Evolutionary conservation across 805 yeast genomes (phyloP).

Genomic region (Wickerhamomyces rabaulensis): DNA sequence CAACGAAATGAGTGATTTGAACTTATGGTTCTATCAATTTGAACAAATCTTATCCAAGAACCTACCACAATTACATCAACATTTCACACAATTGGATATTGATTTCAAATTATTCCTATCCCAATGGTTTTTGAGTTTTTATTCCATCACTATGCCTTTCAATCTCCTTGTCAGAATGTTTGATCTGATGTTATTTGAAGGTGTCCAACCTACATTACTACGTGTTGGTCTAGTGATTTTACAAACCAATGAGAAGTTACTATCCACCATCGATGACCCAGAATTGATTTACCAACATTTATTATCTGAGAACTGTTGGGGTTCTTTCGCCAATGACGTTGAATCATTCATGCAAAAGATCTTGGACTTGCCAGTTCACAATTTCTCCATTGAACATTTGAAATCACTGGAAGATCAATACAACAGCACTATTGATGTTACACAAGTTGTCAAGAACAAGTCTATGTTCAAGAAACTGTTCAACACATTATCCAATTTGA

Average conservation of each 20-base stretch:
- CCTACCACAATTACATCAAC: slow-evolving; percentile 37
- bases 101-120: slow-evolving; percentile 46
- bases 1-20: slow-evolving; percentile 50
- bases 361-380: slow-evolving; percentile 10
- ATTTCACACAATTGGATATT: slow-evolving; percentile 33
- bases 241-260: slow-evolving; percentile 37
- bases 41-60: slow-evolving; percentile 34
- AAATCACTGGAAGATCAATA: slow-evolving; percentile 4
- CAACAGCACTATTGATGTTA: not conserved
- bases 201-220: slow-evolving; percentile 46
- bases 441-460: slow-evolving; percentile 2
- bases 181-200: slow-evolving; percentile 51
- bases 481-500: slow-evolving; percentile 2
- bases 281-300: slow-evolving; percentile 36
- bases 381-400: slow-evolving; percentile 9
- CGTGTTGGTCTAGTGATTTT: slow-evolving; percentile 51
- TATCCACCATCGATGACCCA: slow-evolving; percentile 31
- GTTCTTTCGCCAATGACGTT: slow-evolving; percentile 32
- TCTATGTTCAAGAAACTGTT: slow-evolving; percentile 12
- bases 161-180: slow-evolving; percentile 42
- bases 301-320: slow-evolving; percentile 38
- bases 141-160: slow-evolving; percentile 56
- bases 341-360: slow-evolving; percentile 30
- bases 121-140: slow-evolving; percentile 63
- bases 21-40: slow-evolving; percentile 49